Conservation (phyloP, 1,284 basidiomycete genomes). For the Moesziomyces parantarcticus region DNA sequence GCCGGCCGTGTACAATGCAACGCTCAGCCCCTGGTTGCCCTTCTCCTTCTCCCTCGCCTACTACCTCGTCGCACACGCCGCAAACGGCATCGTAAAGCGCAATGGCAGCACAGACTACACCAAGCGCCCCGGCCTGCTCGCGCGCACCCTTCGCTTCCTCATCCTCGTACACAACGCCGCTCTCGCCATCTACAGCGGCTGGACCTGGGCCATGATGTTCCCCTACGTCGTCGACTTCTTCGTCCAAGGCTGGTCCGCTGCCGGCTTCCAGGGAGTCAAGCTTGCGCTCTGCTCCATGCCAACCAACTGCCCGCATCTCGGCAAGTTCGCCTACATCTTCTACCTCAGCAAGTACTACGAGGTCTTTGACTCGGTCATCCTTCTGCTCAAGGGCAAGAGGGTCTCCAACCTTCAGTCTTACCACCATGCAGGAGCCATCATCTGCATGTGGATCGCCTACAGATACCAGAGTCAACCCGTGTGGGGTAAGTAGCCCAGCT, state of each 20-base stretch:
- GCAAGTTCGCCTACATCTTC: constrained; percentile 64
- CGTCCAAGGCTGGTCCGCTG: constrained; percentile 44
- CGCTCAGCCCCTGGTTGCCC: constrained; percentile 40
- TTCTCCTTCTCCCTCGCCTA: constrained; percentile 54
- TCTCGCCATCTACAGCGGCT: constrained; percentile 54
- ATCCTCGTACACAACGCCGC: constrained; percentile 58
- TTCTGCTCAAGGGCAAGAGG: constrained; percentile 67
- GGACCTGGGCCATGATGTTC: constrained; percentile 50
- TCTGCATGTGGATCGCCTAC: constrained; percentile 67
- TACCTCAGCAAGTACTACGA: constrained; percentile 66
- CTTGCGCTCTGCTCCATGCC: constrained; percentile 67
- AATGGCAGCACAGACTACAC: constrained; percentile 45
- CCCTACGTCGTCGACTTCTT: constrained; percentile 55
- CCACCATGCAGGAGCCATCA: constrained; percentile 65
- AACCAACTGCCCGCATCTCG: constrained; percentile 58
- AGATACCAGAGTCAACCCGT: constrained; percentile 60
- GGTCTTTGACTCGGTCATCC: constrained; percentile 65
- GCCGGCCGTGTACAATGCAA: constrained; percentile 13
- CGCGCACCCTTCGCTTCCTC: constrained; percentile 28
- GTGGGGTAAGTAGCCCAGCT: constrained; percentile 37
- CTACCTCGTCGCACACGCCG: constrained; percentile 52
- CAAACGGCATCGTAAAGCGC: constrained; percentile 36
- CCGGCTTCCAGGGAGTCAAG: constrained; percentile 57
- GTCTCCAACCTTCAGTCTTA: constrained; percentile 65
- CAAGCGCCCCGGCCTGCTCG: constrained; percentile 19